Evolutionary conservation across 371 early-diverging fungal species (phyloP).

Genomic region (Circinella umbellata): DNA sequence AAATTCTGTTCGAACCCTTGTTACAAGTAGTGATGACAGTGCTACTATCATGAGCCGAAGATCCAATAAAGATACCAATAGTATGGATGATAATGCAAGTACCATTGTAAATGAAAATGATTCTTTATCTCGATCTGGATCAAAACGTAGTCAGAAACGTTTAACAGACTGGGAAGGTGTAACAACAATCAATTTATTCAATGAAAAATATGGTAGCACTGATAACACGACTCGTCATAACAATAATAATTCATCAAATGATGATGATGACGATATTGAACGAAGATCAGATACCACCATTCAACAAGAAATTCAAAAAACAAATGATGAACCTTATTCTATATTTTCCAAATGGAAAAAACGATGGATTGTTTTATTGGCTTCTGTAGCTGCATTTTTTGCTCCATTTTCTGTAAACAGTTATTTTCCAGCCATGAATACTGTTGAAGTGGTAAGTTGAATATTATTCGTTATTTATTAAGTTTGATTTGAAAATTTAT

Average conservation of each 20-base stretch:
- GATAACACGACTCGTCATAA: too few relatives aligned
- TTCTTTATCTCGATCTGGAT: neutral
- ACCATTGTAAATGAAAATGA: constrained; percentile 2
- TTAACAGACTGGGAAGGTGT: constrained; percentile 15
- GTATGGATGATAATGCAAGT: neutral
- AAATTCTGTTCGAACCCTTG: constrained; percentile 11
- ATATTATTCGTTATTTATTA: neutral
- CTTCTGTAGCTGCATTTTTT: constrained; percentile 33
- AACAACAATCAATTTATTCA: constrained; percentile 1
- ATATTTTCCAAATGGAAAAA: constrained; percentile 25
- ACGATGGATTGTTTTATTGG: constrained; percentile 28
- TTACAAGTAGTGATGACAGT: neutral
- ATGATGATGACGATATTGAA: too few relatives aligned
- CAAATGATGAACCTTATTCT: constrained; percentile 16
- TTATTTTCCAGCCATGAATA: constrained; percentile 35
- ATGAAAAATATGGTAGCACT: neutral
- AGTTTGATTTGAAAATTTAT: too few relatives aligned
- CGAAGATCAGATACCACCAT: neutral
- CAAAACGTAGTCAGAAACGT: neutral
- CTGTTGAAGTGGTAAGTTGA: constrained; percentile 19
- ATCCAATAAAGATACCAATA: neutral
- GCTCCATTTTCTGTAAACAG: constrained; percentile 35
- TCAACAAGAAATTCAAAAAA: neutral
- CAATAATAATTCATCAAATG: too few relatives aligned
- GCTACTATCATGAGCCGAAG: neutral